Evolutionary conservation across 208 protist genomes (phyloP).

Genomic region (Acanthamoeba castellanii): DNA sequence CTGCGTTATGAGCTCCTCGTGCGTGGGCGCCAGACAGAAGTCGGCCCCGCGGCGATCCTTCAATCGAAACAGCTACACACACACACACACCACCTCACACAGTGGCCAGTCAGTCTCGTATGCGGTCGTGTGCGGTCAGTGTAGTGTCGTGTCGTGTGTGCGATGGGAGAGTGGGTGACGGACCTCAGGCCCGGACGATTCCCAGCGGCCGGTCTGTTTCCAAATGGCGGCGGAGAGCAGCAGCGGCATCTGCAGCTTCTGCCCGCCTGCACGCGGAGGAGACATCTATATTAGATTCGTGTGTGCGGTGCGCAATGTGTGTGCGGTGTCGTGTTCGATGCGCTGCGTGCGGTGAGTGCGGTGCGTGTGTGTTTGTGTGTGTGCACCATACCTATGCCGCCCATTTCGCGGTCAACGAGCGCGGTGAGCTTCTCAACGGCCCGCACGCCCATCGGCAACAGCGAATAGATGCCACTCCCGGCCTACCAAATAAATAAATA

Average conservation of each 20-base stretch:
- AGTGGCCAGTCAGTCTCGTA: too few relatives aligned
- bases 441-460: conserved; percentile 78
- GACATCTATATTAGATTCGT: too few relatives aligned
- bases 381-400: conserved; percentile 6
- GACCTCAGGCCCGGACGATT: conserved; percentile 70
- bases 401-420: conserved; percentile 80
- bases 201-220: conserved; percentile 81
- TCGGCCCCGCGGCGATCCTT: conserved; percentile 77
- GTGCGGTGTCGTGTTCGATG: too few relatives aligned
- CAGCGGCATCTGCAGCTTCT: conserved; percentile 82
- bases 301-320: too few relatives aligned
- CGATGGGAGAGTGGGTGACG: not conserved
- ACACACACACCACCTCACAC: not conserved
- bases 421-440: conserved; percentile 78
- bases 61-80: conserved; percentile 77
- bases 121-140: too few relatives aligned
- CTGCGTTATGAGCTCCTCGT: conserved; percentile 84
- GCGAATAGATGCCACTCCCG: conserved; percentile 75
- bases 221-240: conserved; percentile 76
- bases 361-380: too few relatives aligned
- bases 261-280: conserved; percentile 25
- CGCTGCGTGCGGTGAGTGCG: not conserved
- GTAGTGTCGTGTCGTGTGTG: not conserved
- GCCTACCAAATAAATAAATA: not conserved
- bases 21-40: conserved; percentile 85